These are phyloP conservation scores for Trichoderma sp. DNA, from an alignment of 2,329 filamentous ascomycete species.

Conservation along the genomic window DNA sequence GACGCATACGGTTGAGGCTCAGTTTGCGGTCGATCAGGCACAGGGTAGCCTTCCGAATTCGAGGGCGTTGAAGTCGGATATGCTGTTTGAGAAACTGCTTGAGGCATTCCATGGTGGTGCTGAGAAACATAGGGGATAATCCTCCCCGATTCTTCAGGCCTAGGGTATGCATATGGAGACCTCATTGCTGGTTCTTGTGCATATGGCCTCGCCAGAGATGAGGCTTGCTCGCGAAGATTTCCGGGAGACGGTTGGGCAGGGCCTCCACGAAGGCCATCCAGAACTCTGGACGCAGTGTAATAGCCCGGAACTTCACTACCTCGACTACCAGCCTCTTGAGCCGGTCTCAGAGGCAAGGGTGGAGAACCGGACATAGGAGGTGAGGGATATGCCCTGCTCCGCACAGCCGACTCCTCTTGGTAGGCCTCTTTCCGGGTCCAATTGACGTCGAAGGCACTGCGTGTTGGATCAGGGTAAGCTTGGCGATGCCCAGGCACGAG, in stretches of 20 bases:
- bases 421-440: conserved; percentile 53
- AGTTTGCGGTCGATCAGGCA: conserved; percentile 39
- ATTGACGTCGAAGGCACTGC: conserved; percentile 51
- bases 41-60: conserved; percentile 29
- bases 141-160: conserved; percentile 32
- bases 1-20: conserved; percentile 54
- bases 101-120: conserved; percentile 24
- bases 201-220: conserved; percentile 34
- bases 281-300: conserved; percentile 46
- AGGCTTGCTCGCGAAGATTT: conserved; percentile 30
- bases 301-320: conserved; percentile 46
- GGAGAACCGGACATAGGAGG: conserved; percentile 75
- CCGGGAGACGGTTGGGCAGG: conserved; percentile 33
- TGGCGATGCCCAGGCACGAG: conserved; percentile 60
- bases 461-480: conserved; percentile 56
- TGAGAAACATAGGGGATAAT: conserved; percentile 34
- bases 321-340: conserved; percentile 59
- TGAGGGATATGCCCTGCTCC: conserved; percentile 66
- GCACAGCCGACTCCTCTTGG: conserved; percentile 57
- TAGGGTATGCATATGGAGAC: conserved; percentile 33
- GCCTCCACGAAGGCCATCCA: conserved; percentile 54
- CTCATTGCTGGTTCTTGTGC: conserved; percentile 33
- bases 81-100: conserved; percentile 23
- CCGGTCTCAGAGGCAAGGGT: conserved; percentile 59
- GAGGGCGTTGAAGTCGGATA: conserved; percentile 31